Evolutionary conservation across 495 filamentous ascomycete species (phyloP).

Genomic region (Glonium stellatum): DNA sequence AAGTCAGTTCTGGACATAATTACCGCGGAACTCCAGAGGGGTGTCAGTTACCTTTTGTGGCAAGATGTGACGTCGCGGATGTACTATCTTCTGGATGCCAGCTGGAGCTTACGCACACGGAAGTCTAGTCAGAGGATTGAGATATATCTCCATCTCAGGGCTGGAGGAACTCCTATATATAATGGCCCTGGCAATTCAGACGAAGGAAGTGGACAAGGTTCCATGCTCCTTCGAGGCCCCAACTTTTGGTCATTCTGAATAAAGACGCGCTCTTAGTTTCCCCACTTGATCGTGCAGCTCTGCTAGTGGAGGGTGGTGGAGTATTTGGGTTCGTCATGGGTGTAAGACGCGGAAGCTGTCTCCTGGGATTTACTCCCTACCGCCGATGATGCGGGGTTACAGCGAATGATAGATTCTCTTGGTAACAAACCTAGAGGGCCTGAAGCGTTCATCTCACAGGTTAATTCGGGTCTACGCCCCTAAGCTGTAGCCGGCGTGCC

Average conservation of each 20-base stretch:
- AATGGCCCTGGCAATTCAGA: not conserved
- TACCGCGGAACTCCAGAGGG: not conserved
- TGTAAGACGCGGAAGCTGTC: not conserved
- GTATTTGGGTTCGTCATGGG: not conserved
- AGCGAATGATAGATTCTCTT: slow-evolving; percentile 17
- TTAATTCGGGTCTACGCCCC: slow-evolving; percentile 5
- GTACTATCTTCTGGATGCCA: not conserved
- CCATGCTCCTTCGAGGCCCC: slow-evolving; percentile 7
- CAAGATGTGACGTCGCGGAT: slow-evolving; percentile 10
- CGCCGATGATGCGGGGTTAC: slow-evolving; percentile 20
- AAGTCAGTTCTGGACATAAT: slow-evolving; percentile 1
- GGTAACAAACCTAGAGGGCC: not conserved
- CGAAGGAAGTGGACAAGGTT: not conserved
- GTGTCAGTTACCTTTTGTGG: slow-evolving; percentile 15
- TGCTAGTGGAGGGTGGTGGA: slow-evolving; percentile 2
- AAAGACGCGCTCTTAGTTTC: slow-evolving; percentile 13
- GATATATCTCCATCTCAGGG: not conserved
- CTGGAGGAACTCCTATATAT: slow-evolving; percentile 10
- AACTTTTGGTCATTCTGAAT: slow-evolving; percentile 8
- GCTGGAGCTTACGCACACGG: slow-evolving; percentile 3
- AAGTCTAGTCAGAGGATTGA: not conserved
- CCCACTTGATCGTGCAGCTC: slow-evolving; percentile 19
- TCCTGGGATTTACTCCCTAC: slow-evolving; percentile 9
- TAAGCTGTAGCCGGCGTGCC: not conserved
- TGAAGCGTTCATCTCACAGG: slow-evolving; percentile 10